Percentiles rank a stretch among this genome's conserved stretches.
Conservation (phyloP, 768 basidiomycete genomes). For the Scleroderma bovista region DNA sequence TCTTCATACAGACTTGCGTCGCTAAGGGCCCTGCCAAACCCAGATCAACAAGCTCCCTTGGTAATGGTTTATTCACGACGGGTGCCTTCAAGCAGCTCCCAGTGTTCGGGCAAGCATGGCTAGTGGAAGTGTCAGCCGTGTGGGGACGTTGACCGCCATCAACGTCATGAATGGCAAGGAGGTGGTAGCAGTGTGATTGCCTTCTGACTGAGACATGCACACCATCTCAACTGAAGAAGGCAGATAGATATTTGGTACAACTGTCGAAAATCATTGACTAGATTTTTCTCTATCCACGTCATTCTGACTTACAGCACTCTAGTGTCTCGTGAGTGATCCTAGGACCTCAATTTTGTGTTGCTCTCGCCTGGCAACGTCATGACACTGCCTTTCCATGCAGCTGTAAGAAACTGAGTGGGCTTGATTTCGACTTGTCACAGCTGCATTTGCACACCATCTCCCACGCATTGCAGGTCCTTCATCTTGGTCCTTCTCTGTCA, state of each 20-base stretch:
- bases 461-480: no score
- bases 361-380: neutral
- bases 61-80: no score
- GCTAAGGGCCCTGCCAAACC: no score
- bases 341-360: conserved; percentile 77
- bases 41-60: no score
- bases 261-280: conserved; percentile 63
- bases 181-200: conserved; percentile 54
- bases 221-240: conserved; percentile 70
- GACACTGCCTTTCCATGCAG: conserved; percentile 30
- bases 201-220: conserved; percentile 73
- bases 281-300: conserved; percentile 7
- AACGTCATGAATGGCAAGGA: conserved; percentile 53
- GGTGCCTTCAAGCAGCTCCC: no score
- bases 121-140: no score
- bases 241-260: conserved; percentile 57
- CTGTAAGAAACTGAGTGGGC: no score
- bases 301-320: conserved; percentile 1
- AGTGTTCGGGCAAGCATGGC: no score
- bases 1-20: no score
- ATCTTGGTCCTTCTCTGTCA: no score
- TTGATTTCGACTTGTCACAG: no score
- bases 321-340: conserved; percentile 83
- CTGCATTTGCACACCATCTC: no score
- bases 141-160: conserved; percentile 63